A percentile compares a stretch with the other conserved stretches of the same genome.
Evolutionary conservation across 768 basidiomycete species (phyloP).

Genomic region (Termitomyces sp.): DNA sequence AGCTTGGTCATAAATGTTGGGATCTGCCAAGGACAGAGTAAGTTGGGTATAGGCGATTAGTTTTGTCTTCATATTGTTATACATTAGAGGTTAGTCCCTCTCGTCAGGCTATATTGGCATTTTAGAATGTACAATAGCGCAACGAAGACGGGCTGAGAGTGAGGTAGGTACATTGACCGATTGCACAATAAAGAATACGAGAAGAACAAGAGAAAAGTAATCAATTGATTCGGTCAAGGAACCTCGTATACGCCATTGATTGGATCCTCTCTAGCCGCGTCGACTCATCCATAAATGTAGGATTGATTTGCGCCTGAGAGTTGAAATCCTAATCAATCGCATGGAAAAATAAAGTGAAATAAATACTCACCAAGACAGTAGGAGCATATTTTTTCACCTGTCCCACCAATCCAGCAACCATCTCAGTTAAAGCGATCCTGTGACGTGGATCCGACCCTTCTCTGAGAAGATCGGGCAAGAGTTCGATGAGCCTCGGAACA

Average conservation of each 20-base stretch:
- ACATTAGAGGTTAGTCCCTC: too few species aligned
- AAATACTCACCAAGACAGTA: slow-evolving; percentile 48
- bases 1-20: too few species aligned
- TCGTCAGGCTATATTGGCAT: not conserved
- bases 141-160: not conserved
- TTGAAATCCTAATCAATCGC: slow-evolving; percentile 16
- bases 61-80: not conserved
- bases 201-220: not conserved
- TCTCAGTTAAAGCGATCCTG: slow-evolving; percentile 65
- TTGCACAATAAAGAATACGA: not conserved
- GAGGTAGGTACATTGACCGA: not conserved
- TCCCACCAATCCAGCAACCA: slow-evolving; percentile 58
- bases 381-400: slow-evolving; percentile 58
- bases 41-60: too few species aligned
- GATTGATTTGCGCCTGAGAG: slow-evolving; percentile 37
- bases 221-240: slow-evolving; percentile 49
- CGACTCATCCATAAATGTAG: slow-evolving; percentile 46
- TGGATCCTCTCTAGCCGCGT: slow-evolving; percentile 60
- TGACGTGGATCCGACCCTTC: slow-evolving; percentile 58
- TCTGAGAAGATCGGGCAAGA: slow-evolving; percentile 64
- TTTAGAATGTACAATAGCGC: not conserved
- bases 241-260: slow-evolving; percentile 57
- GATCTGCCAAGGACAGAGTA: too few species aligned
- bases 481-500: slow-evolving; percentile 59
- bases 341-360: slow-evolving; percentile 1